A percentile compares a stretch with the other conserved stretches of the same genome.
phyloP scores from a whole-genome alignment of 352 stramenopile species.

The Pseudoperonospora humuli region DNA sequence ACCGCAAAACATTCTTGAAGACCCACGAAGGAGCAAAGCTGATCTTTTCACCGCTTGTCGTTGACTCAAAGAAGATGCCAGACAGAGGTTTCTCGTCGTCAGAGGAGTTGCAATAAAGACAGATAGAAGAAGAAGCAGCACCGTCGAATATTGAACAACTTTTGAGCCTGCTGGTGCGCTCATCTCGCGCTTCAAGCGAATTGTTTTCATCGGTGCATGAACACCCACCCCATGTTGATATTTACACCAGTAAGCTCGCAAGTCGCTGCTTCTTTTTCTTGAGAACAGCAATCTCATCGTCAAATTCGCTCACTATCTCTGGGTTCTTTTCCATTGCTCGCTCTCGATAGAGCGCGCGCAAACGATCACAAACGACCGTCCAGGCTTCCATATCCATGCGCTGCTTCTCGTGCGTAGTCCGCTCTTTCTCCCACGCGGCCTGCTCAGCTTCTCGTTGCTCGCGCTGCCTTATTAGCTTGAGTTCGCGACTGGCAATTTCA shows the following conservation, averaged over 20 bases:
- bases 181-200: background rate
- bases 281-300: slow-evolving; percentile 27
- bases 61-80: slow-evolving; percentile 17
- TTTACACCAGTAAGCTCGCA: slow-evolving; percentile 14
- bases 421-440: slow-evolving; percentile 27
- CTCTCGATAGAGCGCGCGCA: slow-evolving; percentile 26
- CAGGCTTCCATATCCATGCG: slow-evolving; percentile 30
- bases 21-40: slow-evolving; percentile 28
- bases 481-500: slow-evolving; percentile 26
- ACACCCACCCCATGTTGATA: no score
- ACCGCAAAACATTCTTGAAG: slow-evolving; percentile 20
- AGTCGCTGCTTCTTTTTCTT: slow-evolving; percentile 34
- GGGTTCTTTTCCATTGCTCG: slow-evolving; percentile 15
- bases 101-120: slow-evolving; percentile 5
- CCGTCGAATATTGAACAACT: background rate
- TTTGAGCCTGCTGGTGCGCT: background rate
- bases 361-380: slow-evolving; percentile 28
- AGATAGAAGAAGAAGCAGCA: slow-evolving; percentile 4
- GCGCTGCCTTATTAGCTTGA: slow-evolving; percentile 20
- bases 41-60: slow-evolving; percentile 35
- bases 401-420: slow-evolving; percentile 18
- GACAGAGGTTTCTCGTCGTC: slow-evolving; percentile 12
- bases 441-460: slow-evolving; percentile 26
- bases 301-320: slow-evolving; percentile 20
- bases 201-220: background rate